Percentiles rank a stretch among this genome's conserved stretches.
Evolutionary conservation across 257 asterid species (phyloP).

Genomic region (Nicotiana tomentosiformis): DNA sequence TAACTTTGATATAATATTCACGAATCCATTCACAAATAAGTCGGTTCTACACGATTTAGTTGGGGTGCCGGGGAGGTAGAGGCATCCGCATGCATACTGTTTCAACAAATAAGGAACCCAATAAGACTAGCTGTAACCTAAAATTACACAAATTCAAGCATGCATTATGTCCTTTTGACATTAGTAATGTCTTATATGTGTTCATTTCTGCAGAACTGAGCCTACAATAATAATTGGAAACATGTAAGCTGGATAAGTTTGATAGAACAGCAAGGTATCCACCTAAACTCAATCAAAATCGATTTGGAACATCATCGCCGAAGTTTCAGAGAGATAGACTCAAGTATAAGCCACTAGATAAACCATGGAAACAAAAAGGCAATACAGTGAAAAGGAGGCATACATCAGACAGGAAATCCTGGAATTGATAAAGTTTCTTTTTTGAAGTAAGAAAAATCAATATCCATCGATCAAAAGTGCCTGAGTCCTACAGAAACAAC

Average conservation of each 20-base stretch:
- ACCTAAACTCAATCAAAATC: background rate
- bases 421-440: background rate
- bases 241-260: background rate
- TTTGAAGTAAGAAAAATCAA: background rate
- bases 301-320: background rate
- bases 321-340: background rate
- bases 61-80: background rate
- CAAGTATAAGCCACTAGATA: conserved; percentile 7
- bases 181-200: background rate
- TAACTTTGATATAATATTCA: background rate
- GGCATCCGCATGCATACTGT: background rate
- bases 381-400: conserved; percentile 15
- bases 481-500: conserved; percentile 4
- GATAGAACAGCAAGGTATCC: background rate
- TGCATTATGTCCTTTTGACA: background rate
- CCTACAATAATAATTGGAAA: background rate
- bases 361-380: conserved; percentile 4
- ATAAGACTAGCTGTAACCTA: background rate
- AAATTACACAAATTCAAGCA: background rate
- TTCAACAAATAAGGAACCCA: background rate
- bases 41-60: background rate
- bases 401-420: conserved; percentile 3
- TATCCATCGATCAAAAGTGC: conserved; percentile 6
- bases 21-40: background rate
- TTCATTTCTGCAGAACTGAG: background rate